Evolutionary conservation across 306 rosid species (phyloP), one percentile per base, ranked within the genome.

Genomic region (Casuarina glauca): DNA sequence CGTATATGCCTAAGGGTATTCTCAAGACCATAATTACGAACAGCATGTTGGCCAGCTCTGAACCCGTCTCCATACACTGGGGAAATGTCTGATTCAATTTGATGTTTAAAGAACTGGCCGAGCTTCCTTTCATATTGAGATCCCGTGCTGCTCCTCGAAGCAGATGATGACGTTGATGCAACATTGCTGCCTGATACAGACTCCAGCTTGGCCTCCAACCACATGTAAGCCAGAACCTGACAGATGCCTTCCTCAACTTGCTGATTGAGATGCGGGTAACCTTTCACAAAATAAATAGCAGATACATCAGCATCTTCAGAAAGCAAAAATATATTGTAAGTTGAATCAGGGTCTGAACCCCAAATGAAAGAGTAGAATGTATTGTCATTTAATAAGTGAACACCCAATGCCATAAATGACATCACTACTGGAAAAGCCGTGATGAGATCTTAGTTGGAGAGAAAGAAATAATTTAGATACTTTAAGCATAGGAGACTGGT

Each of bases 161-260:
- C 82, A 12, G 90, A 76, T 3, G 90, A 88, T 1, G 97, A 88
- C 61, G 93, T 70, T 53, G 97, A 84, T 62, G 89, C 85, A 32
- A 74, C 72, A 73, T 81, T 88, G 86, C 86, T 77, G 35, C 78
- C 88, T 53, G 91, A 81, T 62, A 85, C 85, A 78, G 97, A 87
- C 69, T 70, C 73, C 38, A 95, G 96, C 84, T 92, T 95, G 2
- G 89, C 79, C 61, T 85, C 89, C 86, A 96, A 82, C 99, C 99
- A 96, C 97, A 93, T 90, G 75, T 91, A 96, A 77, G 99, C 99
- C 78, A 96, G 70, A 80, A 96, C 99, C 80, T 96, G 99, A 84
- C 99, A 96, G 82, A 96, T 93, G 48, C 99, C 99, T 86, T 96
- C 99, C 89, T 96, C 99, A 5, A 96, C 99, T 16, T 93, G 96